A percentile compares a stretch with the other conserved stretches of the same genome.
These are phyloP conservation scores for Trichoderma arundinaceum DNA, from an alignment of 2,329 filamentous ascomycete genomes.

Conservation along the genomic window DNA sequence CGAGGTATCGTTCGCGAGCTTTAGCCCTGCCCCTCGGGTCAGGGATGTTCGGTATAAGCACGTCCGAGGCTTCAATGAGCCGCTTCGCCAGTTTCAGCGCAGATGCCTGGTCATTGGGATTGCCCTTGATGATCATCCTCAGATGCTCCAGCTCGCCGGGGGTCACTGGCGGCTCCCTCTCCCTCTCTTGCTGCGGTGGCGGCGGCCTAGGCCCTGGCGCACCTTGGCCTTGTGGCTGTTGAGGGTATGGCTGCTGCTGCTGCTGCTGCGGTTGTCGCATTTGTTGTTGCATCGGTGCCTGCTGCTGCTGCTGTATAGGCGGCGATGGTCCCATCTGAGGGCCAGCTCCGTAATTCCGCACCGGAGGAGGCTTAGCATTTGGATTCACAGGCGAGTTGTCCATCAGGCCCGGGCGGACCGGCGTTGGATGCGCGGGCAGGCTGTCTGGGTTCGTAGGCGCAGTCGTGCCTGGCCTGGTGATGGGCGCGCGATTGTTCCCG, in stretches of 20 bases:
- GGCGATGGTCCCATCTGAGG: slow-evolving; percentile 47
- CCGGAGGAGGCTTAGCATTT: slow-evolving; percentile 62
- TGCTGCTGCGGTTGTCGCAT: slow-evolving; percentile 3
- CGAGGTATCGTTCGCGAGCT: slow-evolving; percentile 79
- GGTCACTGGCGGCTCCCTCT: slow-evolving; percentile 65
- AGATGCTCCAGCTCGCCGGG: slow-evolving; percentile 77
- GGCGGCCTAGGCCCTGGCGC: slow-evolving; percentile 28
- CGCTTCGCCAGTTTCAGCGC: slow-evolving; percentile 80
- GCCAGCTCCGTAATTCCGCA: slow-evolving; percentile 60
- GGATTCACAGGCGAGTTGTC: slow-evolving; percentile 62
- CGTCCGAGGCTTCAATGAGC: slow-evolving; percentile 81
- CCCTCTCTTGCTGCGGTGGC: slow-evolving; percentile 39
- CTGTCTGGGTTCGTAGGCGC: slow-evolving; percentile 49
- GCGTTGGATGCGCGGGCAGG: slow-evolving; percentile 66
- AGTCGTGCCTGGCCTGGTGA: slow-evolving; percentile 36
- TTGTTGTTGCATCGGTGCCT: slow-evolving; percentile 40
- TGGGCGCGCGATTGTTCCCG: slow-evolving; percentile 19
- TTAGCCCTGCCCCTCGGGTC: slow-evolving; percentile 77
- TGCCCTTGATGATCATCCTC: slow-evolving; percentile 69
- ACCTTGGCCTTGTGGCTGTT: slow-evolving; percentile 20
- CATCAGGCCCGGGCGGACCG: slow-evolving; percentile 67
- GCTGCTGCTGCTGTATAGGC: slow-evolving; percentile 39
- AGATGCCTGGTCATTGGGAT: slow-evolving; percentile 73
- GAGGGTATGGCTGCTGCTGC: slow-evolving; percentile 14
- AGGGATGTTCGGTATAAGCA: slow-evolving; percentile 67